These are phyloP conservation scores for Staphylotrichum longicolle DNA, from an alignment of 495 filamentous ascomycete genomes.

Conservation along the genomic window DNA sequence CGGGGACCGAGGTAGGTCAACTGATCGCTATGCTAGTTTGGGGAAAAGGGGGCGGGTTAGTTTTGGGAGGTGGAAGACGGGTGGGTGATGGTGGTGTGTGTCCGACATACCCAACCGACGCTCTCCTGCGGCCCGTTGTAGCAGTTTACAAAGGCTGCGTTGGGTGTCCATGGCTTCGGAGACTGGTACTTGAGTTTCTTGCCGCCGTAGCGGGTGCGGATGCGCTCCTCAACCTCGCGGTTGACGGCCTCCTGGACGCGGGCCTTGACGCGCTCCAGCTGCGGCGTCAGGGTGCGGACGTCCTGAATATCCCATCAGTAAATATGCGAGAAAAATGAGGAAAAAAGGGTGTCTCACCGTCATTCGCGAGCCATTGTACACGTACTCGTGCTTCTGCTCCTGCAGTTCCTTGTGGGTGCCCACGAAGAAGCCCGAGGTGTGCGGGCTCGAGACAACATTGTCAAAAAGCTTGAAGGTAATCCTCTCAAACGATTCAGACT, in stretches of 20 bases:
- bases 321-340: background rate
- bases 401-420: constrained; percentile 59
- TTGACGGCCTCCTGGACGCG: constrained; percentile 75
- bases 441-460: constrained; percentile 74
- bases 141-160: constrained; percentile 91
- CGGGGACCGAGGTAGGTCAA: constrained; percentile 89
- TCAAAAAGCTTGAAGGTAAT: constrained; percentile 84
- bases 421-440: constrained; percentile 80
- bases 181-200: constrained; percentile 78
- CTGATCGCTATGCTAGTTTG: constrained; percentile 68
- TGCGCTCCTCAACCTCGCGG: constrained; percentile 62
- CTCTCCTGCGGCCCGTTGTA: constrained; percentile 75
- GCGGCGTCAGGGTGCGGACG: constrained; percentile 68
- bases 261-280: constrained; percentile 62
- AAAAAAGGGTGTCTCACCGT: constrained; percentile 40
- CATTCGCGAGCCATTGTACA: constrained; percentile 74
- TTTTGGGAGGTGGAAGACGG: background rate
- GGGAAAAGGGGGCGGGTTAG: constrained; percentile 1
- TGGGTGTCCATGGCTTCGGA: constrained; percentile 70
- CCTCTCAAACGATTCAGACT: constrained; percentile 70
- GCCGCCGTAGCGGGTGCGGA: constrained; percentile 58
- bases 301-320: constrained; percentile 47
- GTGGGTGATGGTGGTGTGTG: too few relatives aligned
- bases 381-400: constrained; percentile 72
- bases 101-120: constrained; percentile 63